Evolutionary conservation across 2,329 filamentous ascomycete species (phyloP).

Genomic region (Botrytis sinoallii): DNA sequence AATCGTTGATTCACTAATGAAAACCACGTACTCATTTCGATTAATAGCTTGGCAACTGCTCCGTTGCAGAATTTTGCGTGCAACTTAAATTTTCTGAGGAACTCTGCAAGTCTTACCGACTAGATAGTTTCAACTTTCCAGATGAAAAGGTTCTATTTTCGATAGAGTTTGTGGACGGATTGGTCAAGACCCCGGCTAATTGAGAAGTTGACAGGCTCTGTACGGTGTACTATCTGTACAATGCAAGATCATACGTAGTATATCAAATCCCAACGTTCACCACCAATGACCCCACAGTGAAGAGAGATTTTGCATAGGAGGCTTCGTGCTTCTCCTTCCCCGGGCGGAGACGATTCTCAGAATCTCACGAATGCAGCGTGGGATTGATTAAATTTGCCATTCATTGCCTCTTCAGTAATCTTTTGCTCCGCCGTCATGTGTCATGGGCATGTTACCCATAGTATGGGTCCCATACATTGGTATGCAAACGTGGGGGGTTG

Average conservation of each 20-base stretch:
- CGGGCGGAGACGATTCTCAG: background rate
- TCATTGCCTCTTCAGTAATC: background rate
- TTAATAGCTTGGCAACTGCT: background rate
- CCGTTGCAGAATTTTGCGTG: background rate
- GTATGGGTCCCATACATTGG: background rate
- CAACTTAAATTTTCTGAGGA: background rate
- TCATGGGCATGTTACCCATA: background rate
- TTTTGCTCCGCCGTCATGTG: background rate
- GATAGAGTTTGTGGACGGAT: background rate
- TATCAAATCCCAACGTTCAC: background rate
- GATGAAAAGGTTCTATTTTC: background rate
- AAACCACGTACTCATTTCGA: background rate
- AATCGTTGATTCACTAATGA: background rate
- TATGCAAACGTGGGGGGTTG: conserved; percentile 4
- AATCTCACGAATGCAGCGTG: background rate
- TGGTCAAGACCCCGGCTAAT: background rate
- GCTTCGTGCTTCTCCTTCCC: background rate
- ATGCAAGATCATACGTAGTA: background rate
- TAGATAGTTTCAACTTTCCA: background rate
- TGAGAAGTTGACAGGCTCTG: background rate
- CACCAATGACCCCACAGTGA: background rate
- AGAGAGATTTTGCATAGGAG: background rate
- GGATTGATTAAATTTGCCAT: background rate
- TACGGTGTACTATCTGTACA: background rate
- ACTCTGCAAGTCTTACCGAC: background rate